A percentile compares a stretch with the other conserved stretches of the same genome.
Conservation (phyloP, 352 stramenopile genomes). For the Globisporangium nagaii region DNA sequence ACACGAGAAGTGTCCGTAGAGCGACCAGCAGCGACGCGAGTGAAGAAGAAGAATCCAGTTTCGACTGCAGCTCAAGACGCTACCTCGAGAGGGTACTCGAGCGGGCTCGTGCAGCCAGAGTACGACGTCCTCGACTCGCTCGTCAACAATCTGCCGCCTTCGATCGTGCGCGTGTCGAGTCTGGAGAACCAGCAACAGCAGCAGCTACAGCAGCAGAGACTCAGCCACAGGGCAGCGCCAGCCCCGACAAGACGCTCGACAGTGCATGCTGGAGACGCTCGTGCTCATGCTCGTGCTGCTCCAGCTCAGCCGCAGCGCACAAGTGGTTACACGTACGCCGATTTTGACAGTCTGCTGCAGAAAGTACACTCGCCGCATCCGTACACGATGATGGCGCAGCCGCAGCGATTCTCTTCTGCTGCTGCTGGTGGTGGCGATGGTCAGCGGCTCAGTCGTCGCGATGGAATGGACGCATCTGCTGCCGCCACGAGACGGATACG, state of each 20-base stretch:
- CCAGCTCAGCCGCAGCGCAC: neutral
- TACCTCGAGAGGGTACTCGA: neutral
- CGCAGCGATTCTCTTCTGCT: neutral
- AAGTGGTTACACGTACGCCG: slow-evolving; percentile 11
- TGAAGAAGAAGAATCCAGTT: neutral
- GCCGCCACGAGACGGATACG: neutral
- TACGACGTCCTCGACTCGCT: slow-evolving; percentile 43
- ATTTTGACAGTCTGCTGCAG: slow-evolving; percentile 43
- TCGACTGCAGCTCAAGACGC: neutral
- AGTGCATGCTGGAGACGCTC: neutral
- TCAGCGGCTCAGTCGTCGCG: slow-evolving; percentile 1
- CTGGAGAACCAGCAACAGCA: slow-evolving; percentile 13
- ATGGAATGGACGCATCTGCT: slow-evolving; percentile 10
- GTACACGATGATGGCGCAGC: slow-evolving; percentile 12
- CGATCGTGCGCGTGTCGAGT: too few species aligned
- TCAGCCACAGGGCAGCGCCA: slow-evolving; percentile 6
- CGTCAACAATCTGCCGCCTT: slow-evolving; percentile 9
- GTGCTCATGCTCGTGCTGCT: neutral
- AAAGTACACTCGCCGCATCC: slow-evolving; percentile 23
- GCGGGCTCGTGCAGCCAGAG: neutral
- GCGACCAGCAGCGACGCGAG: neutral
- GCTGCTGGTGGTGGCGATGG: neutral
- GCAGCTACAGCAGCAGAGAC: slow-evolving; percentile 14
- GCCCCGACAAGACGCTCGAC: slow-evolving; percentile 6
- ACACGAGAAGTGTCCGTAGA: neutral